Evolutionary conservation across 257 asterid species (phyloP), one percentile per base, ranked within the genome.

Genomic region (Lycium ferocissimum): DNA sequence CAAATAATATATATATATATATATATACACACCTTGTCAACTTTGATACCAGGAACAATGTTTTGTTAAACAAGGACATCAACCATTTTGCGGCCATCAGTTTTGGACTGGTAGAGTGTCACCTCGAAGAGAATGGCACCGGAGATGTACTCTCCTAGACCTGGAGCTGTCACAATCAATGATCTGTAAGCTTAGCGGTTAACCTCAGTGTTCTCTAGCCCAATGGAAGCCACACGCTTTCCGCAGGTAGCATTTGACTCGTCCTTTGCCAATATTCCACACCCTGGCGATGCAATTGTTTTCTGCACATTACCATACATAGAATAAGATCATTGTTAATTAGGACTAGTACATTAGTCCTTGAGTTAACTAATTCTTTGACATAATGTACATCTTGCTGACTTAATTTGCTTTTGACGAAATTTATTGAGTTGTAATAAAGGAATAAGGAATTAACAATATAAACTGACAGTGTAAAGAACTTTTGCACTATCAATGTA

Each of bases 31-130:
- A 5, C 80, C 58, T 73, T 66, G 82, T 86, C 86, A 51, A 83
- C 86, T 86, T 83, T 83, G 78, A 83, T 86, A 47, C 88, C 88
- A 5, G 84, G 78, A 83, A 86, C 88, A 56, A 86, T 86, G 37
- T 86, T 86, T 72, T 86, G 86, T 61, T 65, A 69, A 3, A 83
- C 84, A 49, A 86, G 88, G 38, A 86, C 81, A 62, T 83, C 88
- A 7, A 86, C 88, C 9, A 86, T 65, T 56, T 86, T 83, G 53
- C n/a, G 84, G 54, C 86, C 86, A 10, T 86, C 86, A n/a, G 10
- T 45, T 49, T 38, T 73, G 40, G 40, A 73, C 45, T 73, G 59
- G 11, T 73, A 73, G 80, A 73, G 80, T 1, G 80, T 73, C 58
- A 45, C 56, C n/a, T 70, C 54, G 5, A 71, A 70, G 14, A 70